Evolutionary conservation across 148 eudicot genomes (phyloP), one percentile per base, ranked within the genome.

Genomic region (Vaccinium myrtillus): DNA sequence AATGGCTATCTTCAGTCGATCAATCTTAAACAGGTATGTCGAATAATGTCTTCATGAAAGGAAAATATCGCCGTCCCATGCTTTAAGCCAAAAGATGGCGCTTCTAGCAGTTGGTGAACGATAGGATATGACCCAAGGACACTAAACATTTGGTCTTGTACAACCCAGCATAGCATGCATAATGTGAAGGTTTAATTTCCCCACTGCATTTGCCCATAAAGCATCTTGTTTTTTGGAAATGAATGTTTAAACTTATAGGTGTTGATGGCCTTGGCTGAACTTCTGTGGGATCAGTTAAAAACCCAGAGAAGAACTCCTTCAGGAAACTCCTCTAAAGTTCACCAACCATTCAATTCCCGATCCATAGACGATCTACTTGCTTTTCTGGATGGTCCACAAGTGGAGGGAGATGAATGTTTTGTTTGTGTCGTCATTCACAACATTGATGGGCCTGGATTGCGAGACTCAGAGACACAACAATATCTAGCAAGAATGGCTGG

Each of bases 1-100:
- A 97, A 95, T 86, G 99, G 99, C 73, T 95, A 95, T 90, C 98
- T 93, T 85, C 99, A 92, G 69, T 90, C 96, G n/a, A 85, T 97
- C 90, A 95, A 93, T 90, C 91, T 97, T 79, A 95, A 95, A 86
- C 99, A 96, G 95, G 99, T 93, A 86, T 1, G 58, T 46, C 14
- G 71, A 9, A 65, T 65, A 65, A 23, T 65, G 71, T 23, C 23
- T 75, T 8, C 23, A 19, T 10, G 6, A 23, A 7, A 43, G 25
- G 51, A 75, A 46, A 18, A 43, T 75, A 43, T 36, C 18, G 25
- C 49, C 36, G 12, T n/a, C 12, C 16, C 13, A 8, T 25, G 23
- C 54, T 49, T 11, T 19, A 21, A 46, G 25, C n/a, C 13, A 9
- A 77, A n/a, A 77, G 16, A 48, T 78, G 27, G 19, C 6, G n/a